Percentiles rank a stretch among this genome's conserved stretches.
These are phyloP conservation scores for Sphaerostilbella broomeana DNA, from an alignment of 2,329 filamentous ascomycete species.

Conservation along the genomic window DNA sequence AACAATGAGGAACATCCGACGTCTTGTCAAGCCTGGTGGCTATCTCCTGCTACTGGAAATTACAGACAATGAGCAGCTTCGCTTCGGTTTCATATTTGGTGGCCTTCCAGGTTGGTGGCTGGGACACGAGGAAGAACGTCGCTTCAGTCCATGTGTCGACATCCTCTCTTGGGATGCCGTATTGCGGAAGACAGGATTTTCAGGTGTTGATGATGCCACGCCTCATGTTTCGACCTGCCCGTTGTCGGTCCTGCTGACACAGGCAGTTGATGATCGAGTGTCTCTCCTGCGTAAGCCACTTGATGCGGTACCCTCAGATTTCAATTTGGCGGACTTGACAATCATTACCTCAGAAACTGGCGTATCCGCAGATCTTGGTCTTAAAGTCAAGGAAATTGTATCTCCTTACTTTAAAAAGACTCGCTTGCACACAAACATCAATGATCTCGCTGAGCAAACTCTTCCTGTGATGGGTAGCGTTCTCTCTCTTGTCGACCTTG, in stretches of 20 bases:
- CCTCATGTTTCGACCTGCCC: background rate
- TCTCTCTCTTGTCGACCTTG: constrained; percentile 12
- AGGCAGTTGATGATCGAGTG: constrained; percentile 9
- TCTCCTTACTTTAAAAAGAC: no score
- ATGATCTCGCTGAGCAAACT: no score
- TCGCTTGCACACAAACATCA: no score
- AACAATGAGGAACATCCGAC: constrained; percentile 1
- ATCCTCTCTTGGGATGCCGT: constrained; percentile 1
- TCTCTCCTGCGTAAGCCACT: constrained; percentile 6
- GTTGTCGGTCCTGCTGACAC: constrained; percentile 2
- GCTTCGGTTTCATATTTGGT: constrained; percentile 5
- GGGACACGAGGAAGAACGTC: constrained; percentile 1
- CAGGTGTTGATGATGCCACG: constrained; percentile 7
- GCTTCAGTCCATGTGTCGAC: background rate
- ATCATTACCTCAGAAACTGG: no score
- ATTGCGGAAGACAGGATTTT: constrained; percentile 8
- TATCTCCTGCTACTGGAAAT: constrained; percentile 4
- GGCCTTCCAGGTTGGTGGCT: constrained; percentile 11
- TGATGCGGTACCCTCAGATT: no score
- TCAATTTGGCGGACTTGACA: no score
- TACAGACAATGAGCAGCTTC: background rate
- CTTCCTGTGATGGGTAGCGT: constrained; percentile 12
- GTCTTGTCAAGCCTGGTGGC: constrained; percentile 7
- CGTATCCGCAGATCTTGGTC: no score
- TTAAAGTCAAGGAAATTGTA: no score